Percentiles rank a stretch among this genome's conserved stretches.
These are phyloP conservation scores for Rhizopogon rudus DNA, from an alignment of 768 basidiomycete species.

Conservation along the genomic window DNA sequence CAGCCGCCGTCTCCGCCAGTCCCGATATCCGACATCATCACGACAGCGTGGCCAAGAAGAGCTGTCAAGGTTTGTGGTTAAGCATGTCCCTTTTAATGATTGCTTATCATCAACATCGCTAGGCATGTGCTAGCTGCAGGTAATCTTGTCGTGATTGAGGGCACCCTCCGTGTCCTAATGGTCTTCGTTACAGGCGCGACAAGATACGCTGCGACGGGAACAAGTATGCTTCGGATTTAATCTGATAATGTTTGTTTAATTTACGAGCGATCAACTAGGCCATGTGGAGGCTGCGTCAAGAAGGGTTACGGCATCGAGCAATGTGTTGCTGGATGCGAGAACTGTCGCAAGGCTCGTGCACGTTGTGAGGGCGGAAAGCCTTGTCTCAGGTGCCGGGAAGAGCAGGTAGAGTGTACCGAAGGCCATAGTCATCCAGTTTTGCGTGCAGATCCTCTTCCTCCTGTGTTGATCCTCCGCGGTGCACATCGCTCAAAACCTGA, in stretches of 20 bases:
- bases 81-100: slow-evolving; percentile 2
- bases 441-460: slow-evolving; percentile 20
- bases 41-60: slow-evolving; percentile 46
- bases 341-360: slow-evolving; percentile 47
- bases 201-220: slow-evolving; percentile 57
- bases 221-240: slow-evolving; percentile 29
- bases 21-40: slow-evolving; percentile 38
- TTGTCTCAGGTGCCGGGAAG: slow-evolving; percentile 29
- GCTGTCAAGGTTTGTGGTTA: slow-evolving; percentile 41
- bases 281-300: slow-evolving; percentile 54
- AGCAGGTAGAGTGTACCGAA: slow-evolving; percentile 42
- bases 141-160: slow-evolving; percentile 4
- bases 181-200: slow-evolving; percentile 39
- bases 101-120: slow-evolving; percentile 8
- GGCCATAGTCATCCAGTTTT: slow-evolving; percentile 25
- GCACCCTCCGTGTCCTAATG: neutral
- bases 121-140: slow-evolving; percentile 65
- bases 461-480: slow-evolving; percentile 17
- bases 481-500: slow-evolving; percentile 33
- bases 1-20: slow-evolving; percentile 25
- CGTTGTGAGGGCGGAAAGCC: slow-evolving; percentile 36
- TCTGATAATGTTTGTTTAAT: neutral
- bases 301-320: slow-evolving; percentile 47
- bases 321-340: slow-evolving; percentile 59
- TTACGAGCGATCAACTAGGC: slow-evolving; percentile 29